phyloP scores from a whole-genome alignment of 805 yeast genomes.

The Kodamaea fukazawae region DNA sequence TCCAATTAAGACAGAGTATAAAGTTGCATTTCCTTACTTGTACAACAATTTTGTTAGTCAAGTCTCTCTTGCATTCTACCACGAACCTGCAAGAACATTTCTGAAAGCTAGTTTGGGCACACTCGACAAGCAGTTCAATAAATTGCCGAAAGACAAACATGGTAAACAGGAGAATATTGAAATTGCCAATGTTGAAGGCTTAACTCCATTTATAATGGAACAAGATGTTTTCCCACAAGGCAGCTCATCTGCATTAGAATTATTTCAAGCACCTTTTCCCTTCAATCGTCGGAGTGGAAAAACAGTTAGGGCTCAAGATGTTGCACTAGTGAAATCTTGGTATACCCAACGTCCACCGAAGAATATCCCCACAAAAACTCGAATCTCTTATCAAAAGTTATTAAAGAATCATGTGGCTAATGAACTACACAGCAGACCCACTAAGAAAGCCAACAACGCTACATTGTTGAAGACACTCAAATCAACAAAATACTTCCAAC shows the following conservation, averaged over 20 bases:
- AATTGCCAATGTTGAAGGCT: constrained; percentile 27
- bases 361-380: constrained; percentile 67
- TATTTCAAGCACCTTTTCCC: constrained; percentile 85
- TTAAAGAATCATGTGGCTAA: constrained; percentile 72
- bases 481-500: constrained; percentile 83
- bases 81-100: constrained; percentile 56
- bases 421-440: constrained; percentile 50
- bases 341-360: constrained; percentile 66
- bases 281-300: constrained; percentile 72
- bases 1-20: constrained; percentile 77
- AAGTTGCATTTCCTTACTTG: constrained; percentile 81
- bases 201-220: constrained; percentile 51
- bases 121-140: constrained; percentile 24
- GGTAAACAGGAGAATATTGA: too few relatives aligned
- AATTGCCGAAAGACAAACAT: constrained; percentile 42
- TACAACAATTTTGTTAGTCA: constrained; percentile 75
- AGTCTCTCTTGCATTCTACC: constrained; percentile 61
- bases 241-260: constrained; percentile 51
- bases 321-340: constrained; percentile 80
- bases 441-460: constrained; percentile 44
- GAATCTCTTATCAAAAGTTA: constrained; percentile 87
- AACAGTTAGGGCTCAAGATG: constrained; percentile 84
- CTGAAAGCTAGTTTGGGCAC: constrained; percentile 38
- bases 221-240: constrained; percentile 36
- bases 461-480: constrained; percentile 63